Conservation (phyloP, 208 protist genomes). For the Leishmania tropica region DNA sequence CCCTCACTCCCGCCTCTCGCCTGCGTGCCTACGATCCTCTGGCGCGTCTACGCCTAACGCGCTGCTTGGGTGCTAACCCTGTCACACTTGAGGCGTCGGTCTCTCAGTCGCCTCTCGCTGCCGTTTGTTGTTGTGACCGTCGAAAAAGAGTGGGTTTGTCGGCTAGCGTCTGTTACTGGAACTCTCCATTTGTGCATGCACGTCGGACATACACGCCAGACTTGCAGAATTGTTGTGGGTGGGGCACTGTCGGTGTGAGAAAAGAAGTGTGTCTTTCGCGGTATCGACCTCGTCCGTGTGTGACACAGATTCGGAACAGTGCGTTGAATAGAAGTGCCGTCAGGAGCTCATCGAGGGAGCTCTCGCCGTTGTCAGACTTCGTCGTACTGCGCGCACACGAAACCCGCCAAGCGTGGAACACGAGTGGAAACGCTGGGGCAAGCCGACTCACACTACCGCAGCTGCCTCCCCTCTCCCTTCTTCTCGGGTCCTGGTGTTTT, state of each 20-base stretch:
- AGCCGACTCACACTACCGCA: background rate
- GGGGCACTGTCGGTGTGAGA: background rate
- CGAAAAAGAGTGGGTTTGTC: background rate
- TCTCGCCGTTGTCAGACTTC: background rate
- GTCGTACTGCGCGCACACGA: background rate
- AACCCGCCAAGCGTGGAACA: background rate
- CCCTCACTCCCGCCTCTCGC: background rate
- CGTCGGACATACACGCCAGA: background rate
- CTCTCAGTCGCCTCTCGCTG: background rate
- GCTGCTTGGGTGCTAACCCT: background rate
- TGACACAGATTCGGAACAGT: background rate
- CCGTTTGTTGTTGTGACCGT: background rate
- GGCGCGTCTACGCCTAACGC: background rate
- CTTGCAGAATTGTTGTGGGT: background rate
- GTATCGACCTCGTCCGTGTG: background rate
- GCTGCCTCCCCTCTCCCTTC: background rate
- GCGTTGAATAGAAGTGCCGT: background rate
- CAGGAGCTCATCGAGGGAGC: background rate
- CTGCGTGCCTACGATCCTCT: background rate
- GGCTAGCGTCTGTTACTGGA: background rate
- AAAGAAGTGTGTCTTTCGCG: background rate
- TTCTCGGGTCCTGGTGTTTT: background rate
- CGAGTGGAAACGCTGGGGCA: background rate
- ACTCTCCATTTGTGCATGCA: background rate
- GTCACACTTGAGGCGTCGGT: background rate